Conservation (phyloP, 2,329 filamentous ascomycete genomes). For the Orbilia javanica region DNA sequence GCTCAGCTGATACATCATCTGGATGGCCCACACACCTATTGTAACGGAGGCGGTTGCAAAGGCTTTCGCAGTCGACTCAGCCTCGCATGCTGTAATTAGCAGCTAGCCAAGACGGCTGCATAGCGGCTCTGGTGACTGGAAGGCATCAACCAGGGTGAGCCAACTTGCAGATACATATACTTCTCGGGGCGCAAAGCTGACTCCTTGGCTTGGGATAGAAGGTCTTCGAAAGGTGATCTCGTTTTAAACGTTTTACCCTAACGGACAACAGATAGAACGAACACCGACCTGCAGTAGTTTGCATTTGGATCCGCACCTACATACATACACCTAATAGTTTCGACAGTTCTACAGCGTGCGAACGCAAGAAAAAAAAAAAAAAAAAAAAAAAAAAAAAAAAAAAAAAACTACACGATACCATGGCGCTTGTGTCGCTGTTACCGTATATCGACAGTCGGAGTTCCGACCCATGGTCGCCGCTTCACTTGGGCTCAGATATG, state of each 20-base stretch:
- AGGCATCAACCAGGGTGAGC: conserved; percentile 23
- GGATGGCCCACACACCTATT: not conserved
- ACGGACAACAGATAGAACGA: conserved; percentile 7
- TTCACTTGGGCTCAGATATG: conserved; percentile 42
- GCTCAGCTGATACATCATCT: conserved; percentile 12
- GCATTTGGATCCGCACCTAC: conserved; percentile 24
- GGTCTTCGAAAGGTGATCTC: conserved; percentile 23
- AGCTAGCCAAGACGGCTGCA: conserved; percentile 17
- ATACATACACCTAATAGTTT: not conserved
- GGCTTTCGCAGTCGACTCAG: conserved; percentile 44
- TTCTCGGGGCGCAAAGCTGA: conserved; percentile 18
- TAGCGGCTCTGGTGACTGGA: conserved; percentile 3
- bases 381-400: not conserved
- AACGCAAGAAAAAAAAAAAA: no score
- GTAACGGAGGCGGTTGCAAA: conserved; percentile 6
- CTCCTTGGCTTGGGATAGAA: conserved; percentile 1
- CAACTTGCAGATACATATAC: conserved; percentile 33
- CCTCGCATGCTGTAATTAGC: conserved; percentile 49
- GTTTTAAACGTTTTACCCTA: conserved; percentile 14
- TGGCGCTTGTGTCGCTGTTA: conserved; percentile 52
- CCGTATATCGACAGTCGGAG: conserved; percentile 51
- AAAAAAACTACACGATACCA: not conserved
- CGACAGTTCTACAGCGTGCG: not conserved
- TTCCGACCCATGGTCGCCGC: conserved; percentile 43
- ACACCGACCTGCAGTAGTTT: conserved; percentile 23